Conservation (phyloP, 208 protist genomes). For the Dictyostelium gargantuum region DNA sequence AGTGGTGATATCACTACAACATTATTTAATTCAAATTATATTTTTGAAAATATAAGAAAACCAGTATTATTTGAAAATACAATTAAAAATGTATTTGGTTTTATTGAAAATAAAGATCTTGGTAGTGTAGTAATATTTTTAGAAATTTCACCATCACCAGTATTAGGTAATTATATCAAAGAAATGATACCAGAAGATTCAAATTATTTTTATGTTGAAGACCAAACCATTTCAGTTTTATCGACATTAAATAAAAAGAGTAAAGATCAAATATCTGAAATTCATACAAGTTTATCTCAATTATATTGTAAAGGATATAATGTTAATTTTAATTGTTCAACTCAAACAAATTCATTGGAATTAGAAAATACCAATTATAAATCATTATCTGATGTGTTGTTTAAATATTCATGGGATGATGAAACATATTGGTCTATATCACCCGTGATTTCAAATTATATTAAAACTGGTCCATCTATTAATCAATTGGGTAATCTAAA, state of each 20-base stretch:
- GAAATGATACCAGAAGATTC: not conserved
- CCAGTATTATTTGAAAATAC: conserved; percentile 24
- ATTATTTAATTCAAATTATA: too few relatives aligned
- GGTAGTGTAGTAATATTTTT: not conserved
- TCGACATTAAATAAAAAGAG: not conserved
- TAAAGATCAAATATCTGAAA: not conserved
- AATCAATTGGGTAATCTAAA: not conserved
- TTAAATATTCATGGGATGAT: not conserved
- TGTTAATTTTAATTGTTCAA: not conserved
- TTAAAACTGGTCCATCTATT: not conserved
- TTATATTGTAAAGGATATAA: not conserved
- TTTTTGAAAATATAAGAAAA: not conserved
- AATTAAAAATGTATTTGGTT: not conserved
- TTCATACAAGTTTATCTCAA: not conserved
- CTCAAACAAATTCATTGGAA: not conserved
- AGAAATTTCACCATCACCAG: conserved; percentile 52
- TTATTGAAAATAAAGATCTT: not conserved
- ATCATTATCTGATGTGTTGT: not conserved
- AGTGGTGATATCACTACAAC: too few relatives aligned
- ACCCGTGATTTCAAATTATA: too few relatives aligned
- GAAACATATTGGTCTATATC: not conserved
- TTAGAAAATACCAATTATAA: not conserved
- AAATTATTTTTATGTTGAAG: not conserved
- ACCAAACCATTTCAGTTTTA: too few relatives aligned
- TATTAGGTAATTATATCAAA: not conserved